Base-by-base conservation (phyloP, 768 basidiomycete species). In the Thelephora aurantiotincta region DNA sequence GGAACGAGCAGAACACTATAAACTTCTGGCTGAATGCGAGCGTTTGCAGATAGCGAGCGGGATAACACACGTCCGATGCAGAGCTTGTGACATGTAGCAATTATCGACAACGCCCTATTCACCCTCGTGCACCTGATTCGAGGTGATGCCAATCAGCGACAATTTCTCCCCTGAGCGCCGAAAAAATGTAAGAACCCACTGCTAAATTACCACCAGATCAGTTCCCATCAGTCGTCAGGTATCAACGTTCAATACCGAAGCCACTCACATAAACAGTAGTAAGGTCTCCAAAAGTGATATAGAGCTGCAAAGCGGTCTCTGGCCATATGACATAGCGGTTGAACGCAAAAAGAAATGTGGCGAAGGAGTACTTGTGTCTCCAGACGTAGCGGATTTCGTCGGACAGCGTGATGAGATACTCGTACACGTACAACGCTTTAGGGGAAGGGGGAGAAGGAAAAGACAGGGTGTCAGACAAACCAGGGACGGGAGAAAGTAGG, bases 391-490 rank as follows among this genome's bases (percentile, higher is more conserved):
- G 20, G 11, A 57, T 46, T 35, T 57, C 55, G 3, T 45, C 30
- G 19, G 48, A 47, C 9, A 57, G 36, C 1, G 55, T 57, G 42
- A 55, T 51, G 6, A 57, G 12, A n/a, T 50, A 44, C 12, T 55
- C 56, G 23, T 51, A 55, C 11, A 51, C 6, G 13, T 51, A 16
- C 7, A 56, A 49, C 0, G 49, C 54, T 55, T 30, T 4, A 30
- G 26, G 26, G 9, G 26, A 9, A 30, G 26, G 26, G 9, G 26
- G 26, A 9, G 26, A 30, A 30, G 5, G 26, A 30, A 30, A 30
- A 30, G 26, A 30, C 26, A 30, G 9, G 26, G 26, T 30, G 4
- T 30, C 26, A 30, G 26, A 9, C 26, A 9, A 4, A 30, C 9
- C 4, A 30, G 26, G 26, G 26, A 9, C 9, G 9, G 9, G 9